These are phyloP conservation scores for Alternaria triticimaculans DNA, from an alignment of 2,329 filamentous ascomycete species.

Conservation along the genomic window DNA sequence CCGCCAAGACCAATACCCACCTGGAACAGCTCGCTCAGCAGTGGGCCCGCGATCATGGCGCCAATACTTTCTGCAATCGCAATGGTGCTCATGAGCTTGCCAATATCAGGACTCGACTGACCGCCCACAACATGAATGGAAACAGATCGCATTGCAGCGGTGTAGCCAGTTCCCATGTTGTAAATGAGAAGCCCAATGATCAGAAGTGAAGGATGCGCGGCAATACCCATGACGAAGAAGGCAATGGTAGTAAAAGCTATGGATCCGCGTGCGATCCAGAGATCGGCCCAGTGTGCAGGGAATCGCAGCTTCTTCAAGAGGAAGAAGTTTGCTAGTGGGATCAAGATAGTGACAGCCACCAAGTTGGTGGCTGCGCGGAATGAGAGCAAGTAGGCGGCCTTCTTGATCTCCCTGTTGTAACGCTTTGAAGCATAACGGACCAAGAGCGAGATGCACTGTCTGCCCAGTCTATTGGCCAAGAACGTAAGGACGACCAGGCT, in stretches of 20 bases:
- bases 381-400: slow-evolving; percentile 51
- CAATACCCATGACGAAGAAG: slow-evolving; percentile 56
- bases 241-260: slow-evolving; percentile 54
- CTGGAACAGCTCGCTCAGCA: slow-evolving; percentile 56
- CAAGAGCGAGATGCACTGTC: slow-evolving; percentile 56
- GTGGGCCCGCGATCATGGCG: slow-evolving; percentile 55
- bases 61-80: slow-evolving; percentile 58
- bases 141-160: slow-evolving; percentile 55
- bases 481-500: slow-evolving; percentile 54
- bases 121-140: slow-evolving; percentile 57
- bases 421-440: slow-evolving; percentile 61
- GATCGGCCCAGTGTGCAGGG: slow-evolving; percentile 52
- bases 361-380: slow-evolving; percentile 57
- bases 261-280: slow-evolving; percentile 55
- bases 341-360: slow-evolving; percentile 54
- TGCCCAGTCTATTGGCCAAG: slow-evolving; percentile 56
- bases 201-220: slow-evolving; percentile 51
- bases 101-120: slow-evolving; percentile 52
- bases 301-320: slow-evolving; percentile 47
- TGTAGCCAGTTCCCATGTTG: slow-evolving; percentile 58
- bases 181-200: slow-evolving; percentile 56
- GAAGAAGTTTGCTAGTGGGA: slow-evolving; percentile 52
- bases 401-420: slow-evolving; percentile 57
- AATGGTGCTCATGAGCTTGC: slow-evolving; percentile 58
- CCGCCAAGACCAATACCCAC: slow-evolving; percentile 55